phyloP scores from a whole-genome alignment of 768 basidiomycete genomes.

The Serendipita sp. region DNA sequence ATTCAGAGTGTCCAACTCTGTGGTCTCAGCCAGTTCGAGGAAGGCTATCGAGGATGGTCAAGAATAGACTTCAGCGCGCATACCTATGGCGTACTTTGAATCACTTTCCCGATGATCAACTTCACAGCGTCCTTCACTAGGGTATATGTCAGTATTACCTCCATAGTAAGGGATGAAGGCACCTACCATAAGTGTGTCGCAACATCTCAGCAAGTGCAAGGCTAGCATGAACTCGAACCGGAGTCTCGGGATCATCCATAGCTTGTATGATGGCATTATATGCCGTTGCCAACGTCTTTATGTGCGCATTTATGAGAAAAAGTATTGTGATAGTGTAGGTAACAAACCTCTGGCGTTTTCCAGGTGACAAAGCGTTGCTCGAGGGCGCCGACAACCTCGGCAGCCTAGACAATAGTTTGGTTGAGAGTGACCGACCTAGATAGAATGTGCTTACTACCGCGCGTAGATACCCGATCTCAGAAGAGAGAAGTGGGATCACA shows the following conservation, averaged over 20 bases:
- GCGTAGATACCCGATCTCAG: constrained; percentile 55
- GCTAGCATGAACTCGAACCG: constrained; percentile 72
- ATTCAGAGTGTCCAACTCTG: constrained; percentile 74
- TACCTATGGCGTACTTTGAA: constrained; percentile 44
- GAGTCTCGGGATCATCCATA: constrained; percentile 64
- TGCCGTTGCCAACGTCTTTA: constrained; percentile 15
- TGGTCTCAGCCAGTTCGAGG: constrained; percentile 82
- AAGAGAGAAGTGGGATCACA: constrained; percentile 57
- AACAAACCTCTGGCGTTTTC: constrained; percentile 41
- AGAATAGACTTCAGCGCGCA: background rate
- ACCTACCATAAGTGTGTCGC: constrained; percentile 19
- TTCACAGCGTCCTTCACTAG: constrained; percentile 53
- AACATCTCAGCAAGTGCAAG: constrained; percentile 69
- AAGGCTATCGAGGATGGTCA: constrained; percentile 33
- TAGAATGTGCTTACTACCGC: constrained; percentile 42
- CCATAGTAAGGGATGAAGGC: background rate
- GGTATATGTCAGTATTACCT: background rate
- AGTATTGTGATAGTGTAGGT: background rate
- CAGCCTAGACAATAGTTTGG: constrained; percentile 32
- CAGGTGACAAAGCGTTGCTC: constrained; percentile 55
- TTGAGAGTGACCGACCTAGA: background rate
- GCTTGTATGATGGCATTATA: constrained; percentile 50
- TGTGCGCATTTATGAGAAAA: background rate
- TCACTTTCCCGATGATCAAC: constrained; percentile 70
- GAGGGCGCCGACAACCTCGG: constrained; percentile 63